Evolutionary conservation across 2,329 filamentous ascomycete species (phyloP).

Genomic region (Penicillium paneum): DNA sequence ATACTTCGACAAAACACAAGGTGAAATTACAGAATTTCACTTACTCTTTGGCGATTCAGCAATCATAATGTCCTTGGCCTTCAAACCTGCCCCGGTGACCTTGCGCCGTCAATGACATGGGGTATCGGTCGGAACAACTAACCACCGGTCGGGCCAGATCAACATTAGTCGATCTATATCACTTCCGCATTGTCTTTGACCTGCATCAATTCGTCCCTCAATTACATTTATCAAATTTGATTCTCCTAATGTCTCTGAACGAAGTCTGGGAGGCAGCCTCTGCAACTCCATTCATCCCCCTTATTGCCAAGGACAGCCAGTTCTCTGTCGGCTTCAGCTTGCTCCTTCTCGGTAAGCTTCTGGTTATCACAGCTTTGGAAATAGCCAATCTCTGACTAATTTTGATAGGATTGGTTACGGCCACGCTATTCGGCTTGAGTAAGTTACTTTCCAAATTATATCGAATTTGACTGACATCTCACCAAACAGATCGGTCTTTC

Average conservation of each 20-base stretch:
- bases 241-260: slow-evolving; percentile 62
- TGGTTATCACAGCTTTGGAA: slow-evolving; percentile 13
- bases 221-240: not conserved
- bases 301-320: slow-evolving; percentile 76
- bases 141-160: slow-evolving; percentile 22
- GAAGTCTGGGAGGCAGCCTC: slow-evolving; percentile 92
- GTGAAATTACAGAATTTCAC: slow-evolving; percentile 4
- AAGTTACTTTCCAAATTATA: slow-evolving; percentile 33
- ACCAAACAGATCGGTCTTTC: slow-evolving; percentile 69
- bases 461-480: slow-evolving; percentile 8
- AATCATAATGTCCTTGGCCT: slow-evolving; percentile 13
- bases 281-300: slow-evolving; percentile 77
- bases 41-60: slow-evolving; percentile 35
- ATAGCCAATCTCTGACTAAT: slow-evolving; percentile 15
- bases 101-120: slow-evolving; percentile 8
- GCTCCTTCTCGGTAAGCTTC: slow-evolving; percentile 60
- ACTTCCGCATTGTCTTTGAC: not conserved
- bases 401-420: slow-evolving; percentile 60
- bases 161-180: slow-evolving; percentile 7
- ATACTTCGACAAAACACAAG: not conserved
- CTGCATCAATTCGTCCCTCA: slow-evolving; percentile 2
- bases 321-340: slow-evolving; percentile 77
- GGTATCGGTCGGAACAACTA: slow-evolving; percentile 12
- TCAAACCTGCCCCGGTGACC: not conserved
- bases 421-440: slow-evolving; percentile 84